Evolutionary conservation across 2,329 filamentous ascomycete genomes (phyloP).

Genomic region (Fusarium pilosicola): DNA sequence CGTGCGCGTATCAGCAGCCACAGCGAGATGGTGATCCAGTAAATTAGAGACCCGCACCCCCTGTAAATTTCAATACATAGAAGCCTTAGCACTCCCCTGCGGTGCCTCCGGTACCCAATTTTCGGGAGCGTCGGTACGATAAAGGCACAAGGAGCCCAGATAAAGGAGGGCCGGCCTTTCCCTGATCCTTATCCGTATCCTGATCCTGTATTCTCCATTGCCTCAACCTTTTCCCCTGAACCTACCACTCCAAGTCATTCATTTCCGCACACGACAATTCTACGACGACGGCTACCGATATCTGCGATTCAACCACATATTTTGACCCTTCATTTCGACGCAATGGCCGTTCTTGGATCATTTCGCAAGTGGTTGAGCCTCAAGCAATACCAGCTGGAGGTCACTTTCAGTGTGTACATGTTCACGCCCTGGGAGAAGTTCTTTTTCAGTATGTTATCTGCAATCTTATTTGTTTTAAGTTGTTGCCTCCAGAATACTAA

Average conservation of each 20-base stretch:
- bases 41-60: conserved; percentile 17
- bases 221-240: conserved; percentile 31
- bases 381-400: conserved; percentile 98
- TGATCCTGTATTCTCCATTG: conserved; percentile 17
- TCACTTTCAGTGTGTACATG: conserved; percentile 97
- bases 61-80: conserved; percentile 5
- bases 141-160: conserved; percentile 15
- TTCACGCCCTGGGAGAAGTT: conserved; percentile 96
- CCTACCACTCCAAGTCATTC: neutral
- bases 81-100: neutral
- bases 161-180: conserved; percentile 23
- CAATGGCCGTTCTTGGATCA: conserved; percentile 54
- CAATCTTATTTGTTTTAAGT: neutral
- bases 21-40: neutral
- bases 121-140: conserved; percentile 38
- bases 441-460: conserved; percentile 81
- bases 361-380: conserved; percentile 88
- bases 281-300: neutral
- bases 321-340: neutral
- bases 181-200: conserved; percentile 8
- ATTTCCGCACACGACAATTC: neutral
- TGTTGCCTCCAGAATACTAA: neutral
- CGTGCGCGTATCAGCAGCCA: neutral
- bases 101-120: conserved; percentile 21
- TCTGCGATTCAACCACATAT: neutral